Base-by-base conservation (phyloP, 495 filamentous ascomycete species). In the Acidiella bohemica region DNA sequence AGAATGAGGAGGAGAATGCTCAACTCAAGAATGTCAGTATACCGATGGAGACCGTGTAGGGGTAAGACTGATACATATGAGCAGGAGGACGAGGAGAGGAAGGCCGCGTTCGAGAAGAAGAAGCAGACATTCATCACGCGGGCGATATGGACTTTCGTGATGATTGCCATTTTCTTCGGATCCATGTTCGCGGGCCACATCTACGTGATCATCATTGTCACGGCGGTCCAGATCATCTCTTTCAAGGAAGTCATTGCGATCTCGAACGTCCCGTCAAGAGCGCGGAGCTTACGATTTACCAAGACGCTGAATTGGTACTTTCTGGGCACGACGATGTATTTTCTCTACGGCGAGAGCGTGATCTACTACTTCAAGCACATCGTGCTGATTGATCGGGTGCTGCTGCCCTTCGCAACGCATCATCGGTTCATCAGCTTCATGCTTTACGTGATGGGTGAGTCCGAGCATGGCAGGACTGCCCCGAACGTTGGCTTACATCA, bases 351-450 rank as follows among this genome's bases (percentile, higher is more conserved):
- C 44, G 92, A 99, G 64, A 94, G 84, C 49, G 88, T 99, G 47
- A 90, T 99, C 44, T 99, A 96, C 64, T 99, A 99, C 61, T 96
- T 99, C 64, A 96, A 96, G 67, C 92, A 96, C 51, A 83, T 99
- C 40, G 72, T 99, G 22, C 60, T 96, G 43, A 83, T 99, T n/a
- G 88, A 95, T 61, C 80, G 78, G 56, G 81, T 96, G 23, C 64
- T 99, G 33, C 67, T 92, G 34, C 88, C 88, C 2, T 78, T 99
- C 47, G 87, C 92, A 20, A 95, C 88, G 5, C 92, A 99, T 61
- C 92, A 99, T 59, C 78, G 92, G 24, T 99, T 99, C 65, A 94
- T 99, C 56, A 93, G 84, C 66, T 99, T 99, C 57, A 79, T 84
- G 55, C 80, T 99, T 36, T 96, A 96, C 60, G 78, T 93, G 42